Percentiles rank a stretch among this genome's conserved stretches.
These are phyloP conservation scores for Arthroderma sp. DNA, from an alignment of 2,329 filamentous ascomycete species.

Conservation along the genomic window DNA sequence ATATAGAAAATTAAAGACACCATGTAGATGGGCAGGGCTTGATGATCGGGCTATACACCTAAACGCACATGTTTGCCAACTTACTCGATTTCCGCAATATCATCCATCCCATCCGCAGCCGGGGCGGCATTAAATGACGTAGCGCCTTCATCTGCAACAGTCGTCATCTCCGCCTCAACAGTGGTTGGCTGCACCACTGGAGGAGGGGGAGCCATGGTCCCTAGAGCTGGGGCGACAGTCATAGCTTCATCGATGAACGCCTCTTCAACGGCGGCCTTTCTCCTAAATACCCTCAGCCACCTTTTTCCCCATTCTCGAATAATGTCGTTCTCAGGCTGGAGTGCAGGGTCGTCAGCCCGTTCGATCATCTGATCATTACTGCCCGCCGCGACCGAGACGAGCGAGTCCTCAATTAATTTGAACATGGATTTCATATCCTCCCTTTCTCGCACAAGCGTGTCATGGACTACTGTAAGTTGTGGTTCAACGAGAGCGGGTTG, in stretches of 20 bases:
- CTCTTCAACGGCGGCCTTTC: conserved; percentile 77
- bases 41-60: too few relatives aligned
- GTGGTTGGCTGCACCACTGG: conserved; percentile 2
- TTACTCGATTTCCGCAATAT: conserved; percentile 18
- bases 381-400: conserved; percentile 58
- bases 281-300: conserved; percentile 74
- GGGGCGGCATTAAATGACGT: conserved; percentile 7
- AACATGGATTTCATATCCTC: conserved; percentile 68
- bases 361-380: conserved; percentile 66
- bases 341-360: conserved; percentile 39
- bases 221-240: conserved; percentile 33
- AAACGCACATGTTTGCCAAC: background rate
- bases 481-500: conserved; percentile 41
- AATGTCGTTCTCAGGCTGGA: conserved; percentile 46
- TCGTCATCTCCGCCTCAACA: background rate
- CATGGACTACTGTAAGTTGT: conserved; percentile 48
- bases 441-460: conserved; percentile 56
- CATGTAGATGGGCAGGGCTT: too few relatives aligned
- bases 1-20: too few relatives aligned
- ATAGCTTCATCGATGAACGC: conserved; percentile 48
- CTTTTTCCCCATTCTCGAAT: conserved; percentile 69
- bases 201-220: conserved; percentile 22
- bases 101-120: conserved; percentile 12
- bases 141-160: background rate
- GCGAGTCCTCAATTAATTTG: conserved; percentile 62